Evolutionary conservation across 257 asterid species (phyloP).

Genomic region (Solanum chilense): DNA sequence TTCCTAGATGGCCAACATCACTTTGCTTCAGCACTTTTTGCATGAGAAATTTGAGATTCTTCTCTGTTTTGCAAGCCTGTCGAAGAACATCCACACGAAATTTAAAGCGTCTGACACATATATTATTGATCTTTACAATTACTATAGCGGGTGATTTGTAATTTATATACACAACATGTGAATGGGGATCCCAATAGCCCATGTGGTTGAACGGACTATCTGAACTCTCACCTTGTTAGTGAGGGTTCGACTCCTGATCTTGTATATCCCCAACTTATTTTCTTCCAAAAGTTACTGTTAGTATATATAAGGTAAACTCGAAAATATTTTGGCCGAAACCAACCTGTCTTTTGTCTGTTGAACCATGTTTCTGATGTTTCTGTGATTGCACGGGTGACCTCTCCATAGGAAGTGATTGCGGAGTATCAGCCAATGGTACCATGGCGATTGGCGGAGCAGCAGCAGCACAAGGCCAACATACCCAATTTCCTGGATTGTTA

Average conservation of each 20-base stretch:
- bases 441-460: neutral
- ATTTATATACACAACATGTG: neutral
- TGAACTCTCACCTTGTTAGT: neutral
- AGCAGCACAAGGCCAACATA: slow-evolving; percentile 34
- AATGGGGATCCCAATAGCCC: neutral
- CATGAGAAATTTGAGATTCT: slow-evolving; percentile 73
- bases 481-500: slow-evolving; percentile 25
- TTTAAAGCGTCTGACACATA: neutral
- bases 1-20: slow-evolving; percentile 89
- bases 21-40: slow-evolving; percentile 99
- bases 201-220: neutral
- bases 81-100: neutral
- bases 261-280: neutral
- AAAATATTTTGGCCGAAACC: neutral
- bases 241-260: neutral
- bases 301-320: neutral
- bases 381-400: slow-evolving; percentile 17
- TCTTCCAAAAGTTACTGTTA: neutral
- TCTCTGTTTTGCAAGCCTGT: slow-evolving; percentile 56
- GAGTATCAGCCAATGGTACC: slow-evolving; percentile 1
- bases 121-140: neutral
- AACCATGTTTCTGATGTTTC: slow-evolving; percentile 11
- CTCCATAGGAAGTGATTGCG: slow-evolving; percentile 6
- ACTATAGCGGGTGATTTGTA: neutral
- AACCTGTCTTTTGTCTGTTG: slow-evolving; percentile 26